Evolutionary conservation across 305 asterid genomes (phyloP).

Genomic region (Lippia alba): DNA sequence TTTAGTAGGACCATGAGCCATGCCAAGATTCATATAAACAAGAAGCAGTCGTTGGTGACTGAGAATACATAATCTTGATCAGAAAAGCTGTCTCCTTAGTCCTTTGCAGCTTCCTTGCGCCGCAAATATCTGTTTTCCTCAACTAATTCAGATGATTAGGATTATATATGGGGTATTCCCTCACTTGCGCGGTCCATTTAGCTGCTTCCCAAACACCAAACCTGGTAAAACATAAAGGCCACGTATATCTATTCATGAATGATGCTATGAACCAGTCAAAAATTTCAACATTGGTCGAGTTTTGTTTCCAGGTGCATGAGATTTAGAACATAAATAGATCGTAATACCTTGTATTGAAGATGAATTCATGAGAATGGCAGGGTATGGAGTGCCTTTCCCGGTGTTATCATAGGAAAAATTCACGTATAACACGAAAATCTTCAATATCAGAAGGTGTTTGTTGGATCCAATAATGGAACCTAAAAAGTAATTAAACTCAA

Average conservation of each 20-base stretch:
- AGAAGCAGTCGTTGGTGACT: constrained; percentile 33
- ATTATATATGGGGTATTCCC: constrained; percentile 74
- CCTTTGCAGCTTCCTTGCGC: constrained; percentile 84
- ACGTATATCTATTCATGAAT: neutral
- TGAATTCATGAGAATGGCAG: constrained; percentile 81
- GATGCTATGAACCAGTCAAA: neutral
- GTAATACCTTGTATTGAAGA: constrained; percentile 78
- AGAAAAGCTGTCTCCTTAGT: constrained; percentile 68
- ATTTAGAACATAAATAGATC: neutral
- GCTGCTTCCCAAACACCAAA: constrained; percentile 99
- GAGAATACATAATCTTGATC: constrained; percentile 62
- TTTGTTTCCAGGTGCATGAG: neutral
- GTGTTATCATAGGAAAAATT: constrained; percentile 91
- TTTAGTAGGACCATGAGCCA: constrained; percentile 8
- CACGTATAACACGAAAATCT: constrained; percentile 84
- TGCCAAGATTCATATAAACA: neutral
- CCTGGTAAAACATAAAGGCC: constrained; percentile 49
- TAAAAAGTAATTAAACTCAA: constrained; percentile 36
- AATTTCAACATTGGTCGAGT: neutral
- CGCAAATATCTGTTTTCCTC: constrained; percentile 89
- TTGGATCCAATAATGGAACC: constrained; percentile 96
- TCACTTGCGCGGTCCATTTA: constrained; percentile 87
- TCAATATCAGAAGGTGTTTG: constrained; percentile 70
- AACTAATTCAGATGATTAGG: constrained; percentile 76
- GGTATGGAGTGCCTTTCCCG: constrained; percentile 58